Evolutionary conservation across 306 rosid species (phyloP).

Genomic region (Quillaja saponaria): DNA sequence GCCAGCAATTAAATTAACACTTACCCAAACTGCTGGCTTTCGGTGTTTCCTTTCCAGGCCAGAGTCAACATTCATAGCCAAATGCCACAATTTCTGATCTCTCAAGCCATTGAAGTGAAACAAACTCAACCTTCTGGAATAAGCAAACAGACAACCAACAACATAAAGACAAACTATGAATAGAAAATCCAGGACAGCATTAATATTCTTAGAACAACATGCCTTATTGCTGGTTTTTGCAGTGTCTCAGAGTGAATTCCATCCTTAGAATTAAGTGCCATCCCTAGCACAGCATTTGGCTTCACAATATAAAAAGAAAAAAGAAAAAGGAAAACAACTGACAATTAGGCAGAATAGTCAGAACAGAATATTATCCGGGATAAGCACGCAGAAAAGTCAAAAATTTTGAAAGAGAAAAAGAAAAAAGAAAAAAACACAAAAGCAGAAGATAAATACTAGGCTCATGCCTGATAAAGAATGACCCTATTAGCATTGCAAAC

Average conservation of each 20-base stretch:
- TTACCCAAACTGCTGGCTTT: conserved; percentile 78
- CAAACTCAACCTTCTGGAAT: conserved; percentile 58
- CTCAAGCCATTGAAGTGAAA: conserved; percentile 51
- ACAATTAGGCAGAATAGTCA: conserved; percentile 43
- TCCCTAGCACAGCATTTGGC: conserved; percentile 55
- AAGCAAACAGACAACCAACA: conserved; percentile 23
- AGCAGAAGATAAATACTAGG: conserved; percentile 1
- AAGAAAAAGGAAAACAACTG: conserved; percentile 11
- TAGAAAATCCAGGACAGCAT: conserved; percentile 19
- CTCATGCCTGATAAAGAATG: not conserved
- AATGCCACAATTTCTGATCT: not conserved
- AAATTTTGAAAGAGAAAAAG: not conserved
- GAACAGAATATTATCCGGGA: conserved; percentile 14
- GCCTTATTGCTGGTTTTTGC: conserved; percentile 58
- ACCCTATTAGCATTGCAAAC: not conserved
- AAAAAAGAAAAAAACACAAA: not conserved
- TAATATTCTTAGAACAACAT: conserved; percentile 32
- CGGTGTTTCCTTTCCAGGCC: conserved; percentile 22
- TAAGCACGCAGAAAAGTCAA: not conserved
- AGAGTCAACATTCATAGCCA: not conserved
- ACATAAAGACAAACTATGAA: conserved; percentile 51
- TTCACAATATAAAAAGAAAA: conserved; percentile 38
- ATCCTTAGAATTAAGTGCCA: conserved; percentile 43
- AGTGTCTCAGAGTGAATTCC: conserved; percentile 43
- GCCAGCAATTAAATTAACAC: conserved; percentile 74